Evolutionary conservation across 176 grass and related monocot species (phyloP), one percentile per base, ranked within the genome.

Genomic region (Oryza nivara): DNA sequence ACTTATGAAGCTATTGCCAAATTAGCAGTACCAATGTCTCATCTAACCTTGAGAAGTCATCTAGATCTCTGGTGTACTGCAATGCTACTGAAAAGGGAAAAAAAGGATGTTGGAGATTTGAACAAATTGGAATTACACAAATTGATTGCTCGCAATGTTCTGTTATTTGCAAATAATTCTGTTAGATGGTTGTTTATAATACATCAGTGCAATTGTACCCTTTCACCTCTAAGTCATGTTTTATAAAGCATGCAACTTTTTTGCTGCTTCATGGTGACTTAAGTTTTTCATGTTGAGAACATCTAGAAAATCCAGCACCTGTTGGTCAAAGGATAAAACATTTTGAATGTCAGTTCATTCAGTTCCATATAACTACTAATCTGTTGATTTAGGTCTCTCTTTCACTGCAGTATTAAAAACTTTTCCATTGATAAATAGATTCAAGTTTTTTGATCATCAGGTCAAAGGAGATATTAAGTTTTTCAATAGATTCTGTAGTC

Each of bases 1-100:
- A 68, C 30, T 8, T 30, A 67, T 45, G 47, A 10, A 51, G 43
- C 28, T 49, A 47, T 48, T 16, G 43, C 67, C 68, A 51, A 45
- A 70, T 61, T 80, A 63, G 1, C 34, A 61, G 30, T 28, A 61
- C 46, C 47, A 74, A 0, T 54, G 13, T 30, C 45, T 49, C 10
- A 72, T 49, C 30, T 80, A 70, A n/a, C 41, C 19, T 74, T 83
- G 23, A 86, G 63, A 77, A 72, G 65, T 40, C 54, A 86, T 66
- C 72, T 20, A 25, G 36, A 86, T 82, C 73, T 89, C 51, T 17
- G 19, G 43, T 43, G 76, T 70, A 75, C 30, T 83, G 58, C 16
- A 70, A 70, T 75, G 65, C 74, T 56, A 65, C 32, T 65, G 23
- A 23, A 28, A 77, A 44, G 43, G 43, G 7, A 10, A 44, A 44